Conservation (phyloP, 192 early-diverging fungal genomes). For the Dissophora globulifera region DNA sequence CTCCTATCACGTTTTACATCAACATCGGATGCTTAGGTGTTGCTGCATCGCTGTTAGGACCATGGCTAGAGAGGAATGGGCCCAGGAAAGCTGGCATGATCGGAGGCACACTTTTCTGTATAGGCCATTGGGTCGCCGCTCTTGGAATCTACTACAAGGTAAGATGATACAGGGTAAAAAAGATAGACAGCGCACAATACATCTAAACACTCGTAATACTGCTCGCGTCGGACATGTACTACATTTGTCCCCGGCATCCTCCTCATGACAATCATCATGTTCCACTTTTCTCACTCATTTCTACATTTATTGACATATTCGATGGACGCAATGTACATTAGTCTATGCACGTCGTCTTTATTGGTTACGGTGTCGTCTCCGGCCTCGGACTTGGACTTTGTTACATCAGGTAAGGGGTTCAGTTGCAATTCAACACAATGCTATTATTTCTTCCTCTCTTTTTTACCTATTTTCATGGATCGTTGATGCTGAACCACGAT, state of each 20-base stretch:
- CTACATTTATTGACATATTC: neutral
- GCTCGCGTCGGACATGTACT: no score
- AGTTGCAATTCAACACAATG: neutral
- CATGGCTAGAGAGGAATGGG: slow-evolving; percentile 70
- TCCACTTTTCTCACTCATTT: no score
- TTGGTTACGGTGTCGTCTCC: slow-evolving; percentile 72
- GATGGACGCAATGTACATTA: neutral
- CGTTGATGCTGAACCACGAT: no score
- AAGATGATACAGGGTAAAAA: slow-evolving; percentile 13
- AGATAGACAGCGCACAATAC: no score
- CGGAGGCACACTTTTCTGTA: slow-evolving; percentile 61
- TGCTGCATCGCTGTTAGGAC: slow-evolving; percentile 65
- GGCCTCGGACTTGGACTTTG: slow-evolving; percentile 71
- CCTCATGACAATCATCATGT: no score
- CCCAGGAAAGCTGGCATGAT: slow-evolving; percentile 63
- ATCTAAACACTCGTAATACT: no score
- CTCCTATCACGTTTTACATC: slow-evolving; percentile 73
- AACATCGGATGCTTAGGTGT: slow-evolving; percentile 70
- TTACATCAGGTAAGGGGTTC: slow-evolving; percentile 58
- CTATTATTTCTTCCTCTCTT: neutral
- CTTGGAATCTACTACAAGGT: slow-evolving; percentile 63
- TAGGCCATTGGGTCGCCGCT: slow-evolving; percentile 69
- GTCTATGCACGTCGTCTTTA: slow-evolving; percentile 66
- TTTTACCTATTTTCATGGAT: no score
- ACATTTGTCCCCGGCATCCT: no score